Conservation (phyloP, 2,329 filamentous ascomycete species). For the Talaromyces islandicus region DNA sequence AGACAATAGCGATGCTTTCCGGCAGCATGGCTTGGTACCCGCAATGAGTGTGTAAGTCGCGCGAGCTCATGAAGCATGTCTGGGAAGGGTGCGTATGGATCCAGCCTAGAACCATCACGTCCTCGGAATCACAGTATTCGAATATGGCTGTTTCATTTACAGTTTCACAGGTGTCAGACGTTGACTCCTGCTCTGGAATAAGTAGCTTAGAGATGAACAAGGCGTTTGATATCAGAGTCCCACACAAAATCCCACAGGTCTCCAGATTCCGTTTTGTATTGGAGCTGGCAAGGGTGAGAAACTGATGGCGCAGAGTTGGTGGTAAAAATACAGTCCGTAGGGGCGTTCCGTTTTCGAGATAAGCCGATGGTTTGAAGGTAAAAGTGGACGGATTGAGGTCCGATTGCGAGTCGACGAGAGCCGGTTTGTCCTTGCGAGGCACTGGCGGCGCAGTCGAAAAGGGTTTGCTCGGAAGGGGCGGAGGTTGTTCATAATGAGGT, state of each 20-base stretch:
- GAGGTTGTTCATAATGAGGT: constrained; percentile 16
- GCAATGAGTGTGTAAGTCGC: constrained; percentile 87
- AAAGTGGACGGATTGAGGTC: constrained; percentile 50
- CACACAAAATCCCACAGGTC: constrained; percentile 91
- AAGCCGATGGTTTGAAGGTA: constrained; percentile 77
- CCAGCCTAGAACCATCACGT: constrained; percentile 86
- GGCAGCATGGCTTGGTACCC: constrained; percentile 96
- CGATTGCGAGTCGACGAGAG: constrained; percentile 13
- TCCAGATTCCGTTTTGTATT: constrained; percentile 83
- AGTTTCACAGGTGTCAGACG: constrained; percentile 90
- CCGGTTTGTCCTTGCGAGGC: constrained; percentile 21
- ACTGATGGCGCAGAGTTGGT: constrained; percentile 63
- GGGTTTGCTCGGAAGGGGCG: constrained; percentile 23
- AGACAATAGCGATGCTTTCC: constrained; percentile 95
- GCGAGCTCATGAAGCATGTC: constrained; percentile 94
- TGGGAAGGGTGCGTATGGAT: constrained; percentile 97
- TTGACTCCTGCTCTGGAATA: constrained; percentile 85
- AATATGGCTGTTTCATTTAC: constrained; percentile 79
- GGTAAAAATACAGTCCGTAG: constrained; percentile 86
- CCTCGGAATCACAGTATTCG: constrained; percentile 79
- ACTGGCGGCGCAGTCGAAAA: constrained; percentile 15
- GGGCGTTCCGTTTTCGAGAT: constrained; percentile 81
- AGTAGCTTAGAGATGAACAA: constrained; percentile 84
- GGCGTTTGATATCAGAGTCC: constrained; percentile 84
- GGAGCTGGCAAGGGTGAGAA: constrained; percentile 64